Evolutionary conservation across 2,329 filamentous ascomycete species (phyloP).

Genomic region (Alternaria rosae): DNA sequence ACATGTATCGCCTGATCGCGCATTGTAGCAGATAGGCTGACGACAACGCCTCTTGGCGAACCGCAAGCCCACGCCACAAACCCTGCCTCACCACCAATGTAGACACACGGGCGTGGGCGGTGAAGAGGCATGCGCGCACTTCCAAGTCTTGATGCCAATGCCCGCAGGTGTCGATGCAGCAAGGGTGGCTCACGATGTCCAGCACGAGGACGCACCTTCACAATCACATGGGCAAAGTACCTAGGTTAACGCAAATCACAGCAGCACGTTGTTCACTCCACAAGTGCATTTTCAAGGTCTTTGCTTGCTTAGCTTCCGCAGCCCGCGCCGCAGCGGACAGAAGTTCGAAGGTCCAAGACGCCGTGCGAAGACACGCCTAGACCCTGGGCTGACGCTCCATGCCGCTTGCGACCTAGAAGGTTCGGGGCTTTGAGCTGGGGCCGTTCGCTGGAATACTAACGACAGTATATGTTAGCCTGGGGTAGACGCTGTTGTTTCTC

Average conservation of each 20-base stretch:
- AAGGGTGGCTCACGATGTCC: not conserved
- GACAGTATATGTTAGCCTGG: not conserved
- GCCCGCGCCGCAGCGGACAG: not conserved
- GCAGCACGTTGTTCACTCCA: not conserved
- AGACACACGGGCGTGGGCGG: not conserved
- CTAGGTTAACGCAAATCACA: not conserved
- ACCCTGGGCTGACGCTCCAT: constrained; percentile 2
- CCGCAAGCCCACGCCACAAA: not conserved
- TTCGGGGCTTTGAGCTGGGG: not conserved
- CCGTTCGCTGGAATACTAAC: not conserved
- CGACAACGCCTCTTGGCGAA: not conserved
- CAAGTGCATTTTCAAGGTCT: not conserved
- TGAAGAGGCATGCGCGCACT: not conserved
- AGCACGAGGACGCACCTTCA: not conserved
- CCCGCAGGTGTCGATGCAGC: not conserved
- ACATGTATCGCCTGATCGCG: not conserved
- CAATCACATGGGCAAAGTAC: not conserved
- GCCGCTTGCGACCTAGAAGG: constrained; percentile 1
- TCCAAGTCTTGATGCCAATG: not conserved
- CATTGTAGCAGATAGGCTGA: not conserved
- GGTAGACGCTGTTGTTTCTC: not conserved
- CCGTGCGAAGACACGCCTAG: constrained; percentile 2
- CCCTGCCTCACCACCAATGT: not conserved
- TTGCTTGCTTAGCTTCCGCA: not conserved
- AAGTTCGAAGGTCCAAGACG: constrained; percentile 1